Evolutionary conservation across 2,329 filamentous ascomycete species (phyloP).

Genomic region (Pseudocercospora fijiensis): DNA sequence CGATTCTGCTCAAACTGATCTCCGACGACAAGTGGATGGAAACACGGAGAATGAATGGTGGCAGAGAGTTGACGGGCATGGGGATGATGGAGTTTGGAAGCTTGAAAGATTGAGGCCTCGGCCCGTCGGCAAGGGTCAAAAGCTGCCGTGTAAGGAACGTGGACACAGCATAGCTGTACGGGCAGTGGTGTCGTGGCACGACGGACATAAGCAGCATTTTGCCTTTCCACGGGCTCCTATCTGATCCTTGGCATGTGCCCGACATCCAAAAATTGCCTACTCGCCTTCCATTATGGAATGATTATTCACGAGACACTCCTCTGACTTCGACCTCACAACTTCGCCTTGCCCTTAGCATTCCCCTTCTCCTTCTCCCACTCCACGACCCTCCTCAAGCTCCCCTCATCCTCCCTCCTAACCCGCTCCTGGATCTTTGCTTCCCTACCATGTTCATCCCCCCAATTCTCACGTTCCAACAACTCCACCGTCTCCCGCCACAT

Average conservation of each 20-base stretch:
- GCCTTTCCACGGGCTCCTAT: neutral
- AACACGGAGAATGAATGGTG: neutral
- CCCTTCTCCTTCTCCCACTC: conserved; percentile 28
- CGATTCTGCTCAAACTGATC: neutral
- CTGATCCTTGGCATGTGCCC: neutral
- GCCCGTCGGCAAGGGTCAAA: neutral
- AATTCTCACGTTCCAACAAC: conserved; percentile 55
- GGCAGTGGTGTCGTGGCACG: neutral
- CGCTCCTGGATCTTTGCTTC: conserved; percentile 53
- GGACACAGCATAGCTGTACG: neutral
- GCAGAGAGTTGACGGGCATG: neutral
- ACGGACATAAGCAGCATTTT: neutral
- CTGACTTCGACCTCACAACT: conserved; percentile 27
- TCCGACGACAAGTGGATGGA: neutral
- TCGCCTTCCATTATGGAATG: too few relatives aligned
- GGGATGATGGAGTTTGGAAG: neutral
- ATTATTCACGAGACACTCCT: neutral
- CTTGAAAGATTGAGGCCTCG: neutral
- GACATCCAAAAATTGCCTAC: too few relatives aligned
- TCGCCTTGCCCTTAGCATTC: conserved; percentile 24
- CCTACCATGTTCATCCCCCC: conserved; percentile 46
- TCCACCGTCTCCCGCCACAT: conserved; percentile 68
- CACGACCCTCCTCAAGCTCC: conserved; percentile 28
- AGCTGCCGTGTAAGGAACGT: neutral
- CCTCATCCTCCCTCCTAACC: conserved; percentile 34